Conservation (phyloP, 2,329 filamentous ascomycete genomes). For the Dryadomyces quercivorus region DNA sequence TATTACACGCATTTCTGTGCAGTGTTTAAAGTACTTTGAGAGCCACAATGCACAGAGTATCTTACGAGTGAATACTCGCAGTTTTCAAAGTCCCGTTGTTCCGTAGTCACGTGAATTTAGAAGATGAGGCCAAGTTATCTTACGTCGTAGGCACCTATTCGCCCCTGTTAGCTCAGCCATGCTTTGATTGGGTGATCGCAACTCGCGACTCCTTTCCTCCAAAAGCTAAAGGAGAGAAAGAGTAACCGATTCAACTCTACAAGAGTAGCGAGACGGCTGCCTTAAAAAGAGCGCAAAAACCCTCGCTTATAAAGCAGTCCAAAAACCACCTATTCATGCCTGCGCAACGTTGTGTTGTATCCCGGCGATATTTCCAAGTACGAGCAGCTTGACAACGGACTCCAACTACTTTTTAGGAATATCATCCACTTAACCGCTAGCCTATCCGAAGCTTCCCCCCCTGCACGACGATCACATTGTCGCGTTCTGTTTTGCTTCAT, state of each 20-base stretch:
- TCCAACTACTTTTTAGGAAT: not conserved
- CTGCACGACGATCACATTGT: not conserved
- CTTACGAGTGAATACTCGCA: no score
- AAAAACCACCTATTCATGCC: not conserved
- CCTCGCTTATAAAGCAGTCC: not conserved
- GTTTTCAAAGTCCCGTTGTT: no score
- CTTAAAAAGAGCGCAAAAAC: not conserved
- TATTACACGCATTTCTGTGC: no score
- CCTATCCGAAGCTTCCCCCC: not conserved
- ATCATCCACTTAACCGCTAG: not conserved
- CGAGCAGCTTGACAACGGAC: not conserved
- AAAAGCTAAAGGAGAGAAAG: constrained; percentile 1
- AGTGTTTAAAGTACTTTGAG: no score
- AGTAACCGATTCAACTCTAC: not conserved
- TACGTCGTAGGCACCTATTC: not conserved
- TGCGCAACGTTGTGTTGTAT: not conserved
- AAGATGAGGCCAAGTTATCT: not conserved
- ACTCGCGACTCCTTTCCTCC: not conserved
- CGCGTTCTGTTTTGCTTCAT: not conserved
- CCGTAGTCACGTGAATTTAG: no score
- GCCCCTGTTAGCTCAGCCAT: no score
- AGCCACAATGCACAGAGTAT: no score
- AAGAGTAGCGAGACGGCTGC: not conserved
- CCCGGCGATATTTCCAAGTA: not conserved
- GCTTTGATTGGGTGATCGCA: not conserved